Base-by-base conservation (phyloP, 192 early-diverging fungal genomes). In the Coemansia sp. region DNA sequence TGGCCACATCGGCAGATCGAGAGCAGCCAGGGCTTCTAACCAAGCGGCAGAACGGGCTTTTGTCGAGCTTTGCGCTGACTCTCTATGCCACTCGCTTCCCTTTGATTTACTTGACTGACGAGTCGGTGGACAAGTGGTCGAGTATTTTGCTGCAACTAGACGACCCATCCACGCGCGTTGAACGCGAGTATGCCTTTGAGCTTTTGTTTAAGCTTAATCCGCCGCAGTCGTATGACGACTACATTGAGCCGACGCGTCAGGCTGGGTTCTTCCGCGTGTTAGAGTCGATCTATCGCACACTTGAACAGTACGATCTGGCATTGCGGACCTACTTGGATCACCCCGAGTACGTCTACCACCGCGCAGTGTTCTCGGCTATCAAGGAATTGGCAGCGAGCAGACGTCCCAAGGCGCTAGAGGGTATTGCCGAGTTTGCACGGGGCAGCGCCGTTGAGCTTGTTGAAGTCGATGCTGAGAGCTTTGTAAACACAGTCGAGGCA, bases 221-320 rank as follows among this genome's bases (percentile, higher is more conserved):
- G 1, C 80, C 80, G 48, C 75, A 53, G 19, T 70, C 69, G 5
- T 69, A 68, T 32, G 57, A 46, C 21, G 72, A 62, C 45, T 82
- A 74, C 36, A 77, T 82, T 36, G 72, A 74, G 19, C 72, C 59
- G 1, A 65, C 66, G 17, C 72, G 76, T 12, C 19, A 36, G 23
- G 80, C 80, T 5, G 73, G 76, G 27, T 82, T 82, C 50, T 77
- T 70, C 61, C 75, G 80, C 23, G 80, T 77, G 39, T 73, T 82
- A 1, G 80, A 82, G 67, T 51, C 68, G 59, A 77, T 77, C 15
- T 82, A 82, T 19, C 51, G 15, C 44, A 61, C 50, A 27, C 46
- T 77, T 6, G 75, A 46, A 12, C 72, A 74, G 63, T 71, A 74
- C 38, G 80, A 72, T 15, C 21, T 60, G 41, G 80, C 76, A 5